Evolutionary conservation across 345 rosid genomes (phyloP).

Genomic region (Nasturtium officinale): DNA sequence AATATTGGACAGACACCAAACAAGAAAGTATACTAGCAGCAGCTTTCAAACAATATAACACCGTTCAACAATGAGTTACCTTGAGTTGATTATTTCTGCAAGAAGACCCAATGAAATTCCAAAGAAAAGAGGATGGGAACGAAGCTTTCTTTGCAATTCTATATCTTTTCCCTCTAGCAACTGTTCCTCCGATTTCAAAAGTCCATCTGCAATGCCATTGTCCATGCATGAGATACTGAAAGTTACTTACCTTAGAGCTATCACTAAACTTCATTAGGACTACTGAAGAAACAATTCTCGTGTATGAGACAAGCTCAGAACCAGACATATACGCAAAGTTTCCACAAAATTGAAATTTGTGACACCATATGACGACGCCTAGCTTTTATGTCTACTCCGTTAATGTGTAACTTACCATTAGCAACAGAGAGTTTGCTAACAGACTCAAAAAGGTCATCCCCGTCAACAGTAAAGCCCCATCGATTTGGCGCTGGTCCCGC

Average conservation of each 20-base stretch:
- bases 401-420: slow-evolving; percentile 55
- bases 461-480: slow-evolving; percentile 93
- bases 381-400: not conserved
- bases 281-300: slow-evolving; percentile 8
- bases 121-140: slow-evolving; percentile 86
- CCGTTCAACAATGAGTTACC: slow-evolving; percentile 51
- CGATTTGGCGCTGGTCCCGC: slow-evolving; percentile 99
- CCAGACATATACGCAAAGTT: slow-evolving; percentile 22
- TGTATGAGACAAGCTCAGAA: slow-evolving; percentile 23
- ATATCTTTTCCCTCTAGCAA: slow-evolving; percentile 44
- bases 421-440: slow-evolving; percentile 50
- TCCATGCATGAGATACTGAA: slow-evolving; percentile 30
- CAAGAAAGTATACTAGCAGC: not conserved
- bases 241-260: slow-evolving; percentile 15
- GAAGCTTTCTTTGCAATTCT: slow-evolving; percentile 62
- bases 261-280: slow-evolving; percentile 5
- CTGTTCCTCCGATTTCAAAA: slow-evolving; percentile 47
- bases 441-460: slow-evolving; percentile 74
- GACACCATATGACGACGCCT: slow-evolving; percentile 14
- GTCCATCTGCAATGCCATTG: slow-evolving; percentile 56
- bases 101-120: slow-evolving; percentile 91
- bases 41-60: slow-evolving; percentile 11
- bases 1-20: not conserved
- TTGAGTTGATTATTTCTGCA: slow-evolving; percentile 96
- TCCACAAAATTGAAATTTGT: not conserved